Base-by-base conservation (phyloP, 2,329 filamentous ascomycete species). In the Coniochaeta sp. region DNA sequence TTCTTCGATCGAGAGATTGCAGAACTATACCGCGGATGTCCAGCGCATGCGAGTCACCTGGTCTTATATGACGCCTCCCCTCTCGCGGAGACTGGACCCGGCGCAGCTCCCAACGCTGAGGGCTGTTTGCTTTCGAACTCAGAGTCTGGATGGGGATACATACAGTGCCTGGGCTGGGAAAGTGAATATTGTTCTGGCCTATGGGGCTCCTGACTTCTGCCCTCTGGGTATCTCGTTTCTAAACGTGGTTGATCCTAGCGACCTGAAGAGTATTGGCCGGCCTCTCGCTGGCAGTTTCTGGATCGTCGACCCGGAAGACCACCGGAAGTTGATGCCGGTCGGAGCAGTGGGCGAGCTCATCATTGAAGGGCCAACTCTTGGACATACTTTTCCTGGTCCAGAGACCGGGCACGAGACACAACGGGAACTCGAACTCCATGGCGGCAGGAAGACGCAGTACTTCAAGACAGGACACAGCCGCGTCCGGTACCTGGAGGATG, bases 321-420 rank as follows among this genome's bases (percentile, higher is more conserved):
- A 71, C 27, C 71, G 71, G 55, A 73, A 71, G 30, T 68, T 78
- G 32, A 71, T 78, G 66, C 78, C 78, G 0, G 63, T 79, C 12
- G 81, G 81, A 1, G 71, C 75, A 0, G 66, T 80, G 1, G 79
- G 79, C 0, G 82, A 86, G 59, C 67, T 86, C 2, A 71, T 83
- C 3, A 76, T 86, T 30, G 80, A 84, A 57, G 80, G 81, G 0
- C 77, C 78, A 0, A 78, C 70, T 0, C 59, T 76, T 6, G 71
- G 70, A 2, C 68, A 71, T 68, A 72, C 13, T 58, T 71, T 48
- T 58, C 66, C 50, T 48, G 59, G 46, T 60, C 62, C 55, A 47
- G 65, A 53, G 55, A 67, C 60, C 42, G 51, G 61, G 24, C 52
- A 61, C 9, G 58, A 62, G 26, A 51, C 57, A 27, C 16, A 55